Evolutionary conservation across 2,329 filamentous ascomycete genomes (phyloP).

Genomic region (Plectosphaerella sp.): DNA sequence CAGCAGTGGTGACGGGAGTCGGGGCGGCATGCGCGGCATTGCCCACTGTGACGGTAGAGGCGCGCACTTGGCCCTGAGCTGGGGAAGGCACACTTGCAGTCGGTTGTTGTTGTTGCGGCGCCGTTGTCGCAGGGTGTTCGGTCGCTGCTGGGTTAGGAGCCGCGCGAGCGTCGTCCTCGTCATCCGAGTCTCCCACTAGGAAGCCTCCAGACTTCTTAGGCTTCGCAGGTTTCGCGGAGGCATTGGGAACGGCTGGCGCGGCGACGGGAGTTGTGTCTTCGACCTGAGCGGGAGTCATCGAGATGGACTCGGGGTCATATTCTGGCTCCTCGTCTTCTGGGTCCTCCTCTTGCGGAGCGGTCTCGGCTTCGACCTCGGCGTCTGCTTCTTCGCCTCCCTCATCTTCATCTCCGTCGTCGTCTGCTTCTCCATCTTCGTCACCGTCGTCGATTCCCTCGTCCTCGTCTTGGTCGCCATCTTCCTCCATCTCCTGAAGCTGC

Average conservation of each 20-base stretch:
- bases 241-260: slow-evolving; percentile 20
- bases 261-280: slow-evolving; percentile 21
- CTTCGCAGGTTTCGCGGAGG: slow-evolving; percentile 35
- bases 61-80: slow-evolving; percentile 7
- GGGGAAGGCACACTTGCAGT: slow-evolving; percentile 7
- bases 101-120: slow-evolving; percentile 13
- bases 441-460: background rate
- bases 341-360: slow-evolving; percentile 34
- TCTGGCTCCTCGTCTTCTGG: slow-evolving; percentile 47
- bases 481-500: background rate
- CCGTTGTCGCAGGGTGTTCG: slow-evolving; percentile 6
- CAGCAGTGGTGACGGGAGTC: slow-evolving; percentile 40
- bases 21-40: slow-evolving; percentile 21
- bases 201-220: slow-evolving; percentile 58
- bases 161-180: slow-evolving; percentile 38
- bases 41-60: slow-evolving; percentile 9
- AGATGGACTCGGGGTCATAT: slow-evolving; percentile 55
- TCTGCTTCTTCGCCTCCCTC: slow-evolving; percentile 36
- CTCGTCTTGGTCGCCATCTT: background rate
- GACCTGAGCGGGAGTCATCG: slow-evolving; percentile 24
- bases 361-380: slow-evolving; percentile 12
- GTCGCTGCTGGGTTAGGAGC: slow-evolving; percentile 6
- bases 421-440: background rate
- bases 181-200: slow-evolving; percentile 56
- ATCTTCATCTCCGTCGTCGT: background rate